Base-by-base conservation (phyloP, 331 rosid species). In the Spiraea crenata region DNA sequence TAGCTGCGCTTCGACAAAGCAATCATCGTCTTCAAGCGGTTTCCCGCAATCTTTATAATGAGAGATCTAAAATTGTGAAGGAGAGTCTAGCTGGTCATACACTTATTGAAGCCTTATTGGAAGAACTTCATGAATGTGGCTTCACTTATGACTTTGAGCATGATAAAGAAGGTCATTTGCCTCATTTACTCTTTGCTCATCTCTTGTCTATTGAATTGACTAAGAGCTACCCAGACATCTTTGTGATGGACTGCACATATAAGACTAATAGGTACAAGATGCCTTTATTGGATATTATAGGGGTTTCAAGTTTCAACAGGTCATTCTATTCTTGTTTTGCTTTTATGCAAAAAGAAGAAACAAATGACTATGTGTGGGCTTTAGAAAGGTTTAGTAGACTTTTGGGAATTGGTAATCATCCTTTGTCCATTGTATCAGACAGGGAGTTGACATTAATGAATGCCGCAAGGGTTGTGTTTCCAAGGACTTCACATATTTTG, bases 81-180 rank as follows among this genome's bases (percentile, higher is more conserved):
- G n/a, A 9, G 15, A 25, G 35, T 37, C 35, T 59, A 35, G 66
- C 39, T 8, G n/a, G 69, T 65, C 10, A 17, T 42, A 17, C 56
- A 44, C 20, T 44, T 34, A 20, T 65, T 19, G n/a, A 65, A 65
- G 69, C 69, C 20, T 65, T 65, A 4, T n/a, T 65, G 35, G 56
- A 65, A 20, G 54, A 65, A 46, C 69, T 65, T 46, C 16, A 16
- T 9, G 39, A 25, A 44, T 16, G 55, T 44, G 38, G 69, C 5
- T 44, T 65, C 55, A 54, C 59, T 15, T 54, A 54, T 54, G 16
- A 54, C 59, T 2, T 54, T 54, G 59, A 54, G 19, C 19, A 54
- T 15, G 9, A 54, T 54, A 9, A 54, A 4, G 31, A 54, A 6
- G 20, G 59, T 6, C 59, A 54, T 20, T 54, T 54, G 59, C 16